Conservation (phyloP, 2,329 filamentous ascomycete genomes). For the Bretziella fagacearum region DNA sequence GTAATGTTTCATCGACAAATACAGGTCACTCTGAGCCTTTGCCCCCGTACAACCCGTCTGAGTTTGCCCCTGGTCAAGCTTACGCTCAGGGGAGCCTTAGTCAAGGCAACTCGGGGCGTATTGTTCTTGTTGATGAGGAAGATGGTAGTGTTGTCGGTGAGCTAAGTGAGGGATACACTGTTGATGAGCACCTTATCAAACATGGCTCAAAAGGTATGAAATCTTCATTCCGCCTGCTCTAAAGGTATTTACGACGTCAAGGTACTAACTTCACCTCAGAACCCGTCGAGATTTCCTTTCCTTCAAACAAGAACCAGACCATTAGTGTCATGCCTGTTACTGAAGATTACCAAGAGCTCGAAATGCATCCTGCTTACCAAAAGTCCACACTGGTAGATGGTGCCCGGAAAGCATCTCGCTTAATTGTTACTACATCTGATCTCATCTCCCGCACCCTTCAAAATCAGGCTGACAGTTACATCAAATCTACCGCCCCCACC, state of each 20-base stretch:
- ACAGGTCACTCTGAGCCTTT: constrained; percentile 24
- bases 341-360: constrained; percentile 56
- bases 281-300: constrained; percentile 64
- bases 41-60: constrained; percentile 61
- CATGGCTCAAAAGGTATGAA: constrained; percentile 80
- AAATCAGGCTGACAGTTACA: constrained; percentile 62
- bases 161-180: constrained; percentile 63
- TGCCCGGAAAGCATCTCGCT: constrained; percentile 70
- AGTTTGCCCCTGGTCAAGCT: constrained; percentile 63
- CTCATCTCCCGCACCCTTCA: constrained; percentile 64
- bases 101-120: constrained; percentile 44
- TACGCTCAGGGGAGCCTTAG: constrained; percentile 51
- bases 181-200: constrained; percentile 59
- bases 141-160: constrained; percentile 92
- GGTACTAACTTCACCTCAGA: constrained; percentile 27
- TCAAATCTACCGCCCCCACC: constrained; percentile 59
- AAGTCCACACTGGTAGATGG: constrained; percentile 74
- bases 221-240: neutral
- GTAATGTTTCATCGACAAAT: neutral
- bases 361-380: constrained; percentile 80
- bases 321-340: constrained; percentile 50
- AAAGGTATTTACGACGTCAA: too few relatives aligned
- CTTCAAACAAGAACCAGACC: constrained; percentile 45
- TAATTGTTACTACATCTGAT: constrained; percentile 77
- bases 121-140: constrained; percentile 88